Conservation (phyloP, 495 filamentous ascomycete species). For the Hypomontagnella submonticulosa region DNA sequence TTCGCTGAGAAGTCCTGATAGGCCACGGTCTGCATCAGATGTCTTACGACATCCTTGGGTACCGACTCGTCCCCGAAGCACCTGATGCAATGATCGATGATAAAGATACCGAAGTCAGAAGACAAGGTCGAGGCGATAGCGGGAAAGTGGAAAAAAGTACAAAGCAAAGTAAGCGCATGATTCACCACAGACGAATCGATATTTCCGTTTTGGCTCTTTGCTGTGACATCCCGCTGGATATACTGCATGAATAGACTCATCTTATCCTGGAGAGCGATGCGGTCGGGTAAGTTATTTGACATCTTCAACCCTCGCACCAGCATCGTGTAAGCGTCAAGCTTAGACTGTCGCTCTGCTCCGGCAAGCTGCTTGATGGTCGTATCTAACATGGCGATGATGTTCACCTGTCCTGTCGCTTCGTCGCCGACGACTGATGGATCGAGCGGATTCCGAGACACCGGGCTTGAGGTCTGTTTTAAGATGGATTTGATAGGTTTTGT, state of each 20-base stretch:
- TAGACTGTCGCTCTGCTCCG: conserved; percentile 70
- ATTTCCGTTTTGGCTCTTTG: conserved; percentile 62
- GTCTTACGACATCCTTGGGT: conserved; percentile 80
- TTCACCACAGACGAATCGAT: conserved; percentile 73
- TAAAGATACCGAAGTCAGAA: conserved; percentile 79
- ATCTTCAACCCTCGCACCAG: conserved; percentile 79
- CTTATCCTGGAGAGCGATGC: conserved; percentile 76
- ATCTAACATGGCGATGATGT: conserved; percentile 81
- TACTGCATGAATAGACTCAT: conserved; percentile 78
- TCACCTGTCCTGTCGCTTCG: conserved; percentile 52
- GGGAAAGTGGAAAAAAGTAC: conserved; percentile 75
- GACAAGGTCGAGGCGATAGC: conserved; percentile 71
- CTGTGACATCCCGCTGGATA: conserved; percentile 78
- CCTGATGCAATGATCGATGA: conserved; percentile 80
- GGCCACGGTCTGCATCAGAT: conserved; percentile 79
- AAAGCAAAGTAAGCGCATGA: conserved; percentile 79
- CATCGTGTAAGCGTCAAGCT: conserved; percentile 87
- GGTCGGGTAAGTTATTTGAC: conserved; percentile 79
- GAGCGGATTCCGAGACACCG: conserved; percentile 51
- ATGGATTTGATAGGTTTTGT: conserved; percentile 82
- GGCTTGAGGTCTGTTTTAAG: conserved; percentile 71
- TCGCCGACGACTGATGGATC: conserved; percentile 53
- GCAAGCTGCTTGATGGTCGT: conserved; percentile 83
- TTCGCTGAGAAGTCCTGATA: conserved; percentile 79
- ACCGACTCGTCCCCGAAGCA: conserved; percentile 65